A percentile compares a stretch with the other conserved stretches of the same genome.
Conservation (phyloP, 73 alveolate genomes). For the Symbiodinium natans region DNA sequence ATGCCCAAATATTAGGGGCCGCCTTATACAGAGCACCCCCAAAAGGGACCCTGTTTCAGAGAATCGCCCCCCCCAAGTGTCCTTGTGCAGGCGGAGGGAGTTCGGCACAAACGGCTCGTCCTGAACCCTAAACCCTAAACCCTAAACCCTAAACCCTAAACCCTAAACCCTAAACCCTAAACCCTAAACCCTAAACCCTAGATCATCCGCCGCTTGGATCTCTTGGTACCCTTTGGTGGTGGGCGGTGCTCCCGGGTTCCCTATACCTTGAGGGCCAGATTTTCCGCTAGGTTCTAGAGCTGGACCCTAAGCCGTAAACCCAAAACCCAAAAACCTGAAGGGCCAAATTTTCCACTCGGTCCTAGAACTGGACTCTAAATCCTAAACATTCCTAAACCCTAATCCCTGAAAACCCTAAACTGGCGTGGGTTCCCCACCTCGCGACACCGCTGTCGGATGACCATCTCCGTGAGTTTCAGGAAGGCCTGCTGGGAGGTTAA, state of each 20-base stretch:
- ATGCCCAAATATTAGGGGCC: too few species aligned
- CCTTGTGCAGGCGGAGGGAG: constrained; percentile 47
- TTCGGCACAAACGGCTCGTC: constrained; percentile 43
- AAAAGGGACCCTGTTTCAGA: neutral
- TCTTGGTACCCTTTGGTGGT: too few species aligned
- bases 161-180: too few species aligned
- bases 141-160: too few species aligned
- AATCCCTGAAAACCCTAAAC: neutral
- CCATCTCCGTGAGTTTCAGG: constrained; percentile 57
- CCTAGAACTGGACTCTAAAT: neutral
- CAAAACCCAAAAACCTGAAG: too few species aligned
- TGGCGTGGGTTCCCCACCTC: neutral
- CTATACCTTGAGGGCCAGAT: too few species aligned
- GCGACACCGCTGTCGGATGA: constrained; percentile 69
- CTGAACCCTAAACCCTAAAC: neutral
- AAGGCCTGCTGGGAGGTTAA: constrained; percentile 13
- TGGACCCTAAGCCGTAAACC: too few species aligned
- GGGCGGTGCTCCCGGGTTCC: too few species aligned
- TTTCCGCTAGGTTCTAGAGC: too few species aligned
- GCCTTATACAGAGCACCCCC: neutral
- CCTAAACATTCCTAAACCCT: neutral
- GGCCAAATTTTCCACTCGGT: too few species aligned
- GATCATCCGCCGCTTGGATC: too few species aligned
- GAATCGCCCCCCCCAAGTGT: neutral
- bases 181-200: too few species aligned